These are phyloP conservation scores for Pseudocercospora pini-densiflorae DNA, from an alignment of 2,329 filamentous ascomycete genomes.

Conservation along the genomic window DNA sequence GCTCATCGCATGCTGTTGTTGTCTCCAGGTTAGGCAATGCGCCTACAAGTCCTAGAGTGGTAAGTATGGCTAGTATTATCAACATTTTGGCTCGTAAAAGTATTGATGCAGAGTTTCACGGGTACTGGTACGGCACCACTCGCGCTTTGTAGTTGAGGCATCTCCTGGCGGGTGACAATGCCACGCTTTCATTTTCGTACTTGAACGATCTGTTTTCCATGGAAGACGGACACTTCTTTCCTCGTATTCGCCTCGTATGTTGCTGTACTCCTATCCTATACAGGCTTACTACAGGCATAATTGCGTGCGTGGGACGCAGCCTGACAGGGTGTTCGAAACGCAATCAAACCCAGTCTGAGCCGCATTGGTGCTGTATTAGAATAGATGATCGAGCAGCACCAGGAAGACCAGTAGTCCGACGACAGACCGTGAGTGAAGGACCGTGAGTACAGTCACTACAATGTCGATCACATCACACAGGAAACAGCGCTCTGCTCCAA, in stretches of 20 bases:
- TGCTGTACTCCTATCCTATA: no score
- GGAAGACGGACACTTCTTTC: not conserved
- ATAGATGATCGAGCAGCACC: not conserved
- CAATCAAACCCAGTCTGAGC: not conserved
- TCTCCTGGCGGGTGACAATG: no score
- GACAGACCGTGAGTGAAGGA: no score
- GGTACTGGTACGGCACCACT: not conserved
- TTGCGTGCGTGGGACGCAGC: not conserved
- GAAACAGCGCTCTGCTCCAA: no score
- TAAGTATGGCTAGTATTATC: not conserved
- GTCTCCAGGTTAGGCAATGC: constrained; percentile 20
- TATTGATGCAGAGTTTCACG: not conserved
- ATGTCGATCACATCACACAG: no score
- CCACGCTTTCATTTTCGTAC: no score
- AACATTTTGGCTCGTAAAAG: not conserved
- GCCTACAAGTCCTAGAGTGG: no score
- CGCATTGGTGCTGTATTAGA: not conserved
- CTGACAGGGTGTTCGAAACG: not conserved
- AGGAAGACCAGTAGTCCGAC: no score
- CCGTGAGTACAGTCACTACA: no score
- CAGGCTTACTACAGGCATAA: no score
- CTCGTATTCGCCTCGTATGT: not conserved
- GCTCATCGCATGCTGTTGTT: constrained; percentile 28
- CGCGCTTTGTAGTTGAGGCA: not conserved
- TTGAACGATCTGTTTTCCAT: no score